Evolutionary conservation across 2,329 filamentous ascomycete species (phyloP), one percentile per base, ranked within the genome.

Genomic region (Sporothrix brunneoviolacea): DNA sequence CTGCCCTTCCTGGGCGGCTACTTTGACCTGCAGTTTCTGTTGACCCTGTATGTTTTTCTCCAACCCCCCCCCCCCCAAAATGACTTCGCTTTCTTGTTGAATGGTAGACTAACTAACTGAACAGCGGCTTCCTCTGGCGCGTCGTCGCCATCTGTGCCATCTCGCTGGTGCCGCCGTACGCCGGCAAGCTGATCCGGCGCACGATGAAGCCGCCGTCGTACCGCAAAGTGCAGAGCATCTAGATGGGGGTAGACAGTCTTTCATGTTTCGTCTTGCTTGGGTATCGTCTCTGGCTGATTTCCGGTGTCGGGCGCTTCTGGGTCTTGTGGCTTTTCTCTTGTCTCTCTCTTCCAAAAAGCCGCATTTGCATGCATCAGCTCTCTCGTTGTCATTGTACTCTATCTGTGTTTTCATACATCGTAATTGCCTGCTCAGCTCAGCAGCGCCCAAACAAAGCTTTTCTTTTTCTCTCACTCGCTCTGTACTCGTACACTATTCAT

Each of bases 131-230:
- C 69, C 72, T 89, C 55, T 98, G 93, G 93, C 83, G 90, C 48
- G 86, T 95, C 30, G 71, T 78, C 7, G 89, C 87, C 32, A 90
- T 97, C 48, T 79, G 77, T 36, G 84, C 86, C 8, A 82, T 95
- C 39, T 88, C 87, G 37, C 69, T 97, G 51, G 78, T 95, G 42
- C 93, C 93, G 16, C 88, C 91, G 2, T 96, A 91, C 70, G 84
- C 82, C 46, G 89, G 80, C 18, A 97, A 97, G 72, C 67, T 94
- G 54, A 86, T 96, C 57, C 77, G 86, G 61, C 77, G 89, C 62
- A 89, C 83, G 54, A 84, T 95, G 75, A 91, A 86, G 69, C 93
- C 93, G 55, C 91, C 91, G 18, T 95, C 87, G 63, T 97, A 96
- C 71, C 79, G 93, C 62, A 98, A 98, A 73, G 91, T 98, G 42